phyloP scores from a whole-genome alignment of 2,329 filamentous ascomycete genomes.

The Phyllosticta citribraziliensis region DNA sequence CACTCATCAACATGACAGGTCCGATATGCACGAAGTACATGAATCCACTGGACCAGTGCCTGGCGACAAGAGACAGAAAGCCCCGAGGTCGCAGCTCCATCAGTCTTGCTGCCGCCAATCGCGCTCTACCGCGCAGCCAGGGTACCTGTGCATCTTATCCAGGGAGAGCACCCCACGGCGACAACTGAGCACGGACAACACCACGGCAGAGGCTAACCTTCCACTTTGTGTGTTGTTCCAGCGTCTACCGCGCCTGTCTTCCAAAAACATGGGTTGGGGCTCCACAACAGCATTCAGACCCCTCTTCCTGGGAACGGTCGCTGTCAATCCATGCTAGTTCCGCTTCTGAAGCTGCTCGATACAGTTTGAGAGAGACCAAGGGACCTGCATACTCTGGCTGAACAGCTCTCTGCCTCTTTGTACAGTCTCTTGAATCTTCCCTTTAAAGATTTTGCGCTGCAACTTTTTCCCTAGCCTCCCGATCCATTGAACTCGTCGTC shows the following conservation, averaged over 20 bases:
- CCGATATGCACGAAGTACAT: not conserved
- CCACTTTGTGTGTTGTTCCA: not conserved
- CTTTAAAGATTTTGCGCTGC: not conserved
- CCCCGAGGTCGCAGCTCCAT: not conserved
- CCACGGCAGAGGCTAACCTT: not conserved
- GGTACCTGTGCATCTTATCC: not conserved
- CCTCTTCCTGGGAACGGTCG: not conserved
- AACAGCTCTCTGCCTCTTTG: not conserved
- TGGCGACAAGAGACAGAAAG: not conserved
- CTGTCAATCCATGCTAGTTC: not conserved
- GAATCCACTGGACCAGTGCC: not conserved
- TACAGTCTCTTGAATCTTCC: not conserved
- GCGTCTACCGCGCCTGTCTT: not conserved
- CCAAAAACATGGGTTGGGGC: not conserved
- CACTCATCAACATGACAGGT: not conserved
- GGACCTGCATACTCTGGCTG: not conserved
- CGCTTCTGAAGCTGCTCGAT: not conserved
- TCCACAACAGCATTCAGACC: not conserved
- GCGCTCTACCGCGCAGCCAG: not conserved
- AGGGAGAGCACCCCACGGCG: not conserved
- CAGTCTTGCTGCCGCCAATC: not conserved
- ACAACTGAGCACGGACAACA: not conserved
- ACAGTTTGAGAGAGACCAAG: not conserved
- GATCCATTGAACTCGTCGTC: not conserved
- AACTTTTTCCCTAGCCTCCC: not conserved